Evolutionary conservation across 768 basidiomycete species (phyloP), one percentile per base, ranked within the genome.

Genomic region (Grammothele lineata): DNA sequence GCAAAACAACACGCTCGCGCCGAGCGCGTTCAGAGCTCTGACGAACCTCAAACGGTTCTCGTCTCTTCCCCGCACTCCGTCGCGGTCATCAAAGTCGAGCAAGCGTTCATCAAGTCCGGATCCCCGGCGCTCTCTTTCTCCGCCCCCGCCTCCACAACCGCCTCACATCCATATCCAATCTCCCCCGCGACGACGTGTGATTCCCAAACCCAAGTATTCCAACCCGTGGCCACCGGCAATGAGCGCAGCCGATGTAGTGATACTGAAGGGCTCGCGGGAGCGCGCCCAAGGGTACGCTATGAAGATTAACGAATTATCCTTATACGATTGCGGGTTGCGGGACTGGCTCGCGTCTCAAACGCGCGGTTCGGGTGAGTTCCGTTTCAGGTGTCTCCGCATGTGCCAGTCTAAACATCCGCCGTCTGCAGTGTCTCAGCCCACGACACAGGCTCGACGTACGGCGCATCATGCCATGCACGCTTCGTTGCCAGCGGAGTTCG

Each of bases 291-390:
- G 81, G 30, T 94, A 93, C 56, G 84, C 86, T 21, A 68, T 72
- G 55, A 93, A 92, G 69, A 88, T 93, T 53, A 89, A 90, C 58
- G 88, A 92, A 60, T 63, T 94, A 17, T 79, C 80, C 45, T 69
- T 73, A 50, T 81, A 79, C 58, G 86, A 91, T 57, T 85, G 85
- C 55, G 89, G 91, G 25, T 66, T 93, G 43, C 68, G 70, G 17
- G 81, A 85, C n/a, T 94, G 92, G 92, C 65, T 91, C 21, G 54
- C 68, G 32, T 74, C 77, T 46, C 74, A 75, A 45, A 77, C 66
- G 53, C 65, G 70, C 24, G 30, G 11, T 44, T 73, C 75, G 73
- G 75, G 89, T 87, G 40, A 32, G 38, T 43, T 17, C 17, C 18
- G n/a, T n/a, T 36, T 14, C 17, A 8, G 35, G 6, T n/a, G 18